Evolutionary conservation across 768 basidiomycete species (phyloP).

Genomic region (Trametes meyenii): DNA sequence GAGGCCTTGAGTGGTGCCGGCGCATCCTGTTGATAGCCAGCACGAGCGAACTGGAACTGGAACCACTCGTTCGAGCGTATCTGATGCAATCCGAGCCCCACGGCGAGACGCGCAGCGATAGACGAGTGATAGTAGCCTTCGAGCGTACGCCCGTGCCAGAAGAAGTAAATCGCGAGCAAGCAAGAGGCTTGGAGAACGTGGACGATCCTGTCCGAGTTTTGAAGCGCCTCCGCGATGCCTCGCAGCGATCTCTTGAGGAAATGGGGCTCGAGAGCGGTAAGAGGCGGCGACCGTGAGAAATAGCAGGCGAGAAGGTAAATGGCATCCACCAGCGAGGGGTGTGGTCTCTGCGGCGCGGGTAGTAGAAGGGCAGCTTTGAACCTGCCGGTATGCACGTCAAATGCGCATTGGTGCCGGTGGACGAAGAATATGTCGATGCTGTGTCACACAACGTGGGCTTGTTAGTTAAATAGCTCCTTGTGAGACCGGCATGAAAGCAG

Average conservation of each 20-base stretch:
- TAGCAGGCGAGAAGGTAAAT: constrained; percentile 63
- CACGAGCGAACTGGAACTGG: constrained; percentile 20
- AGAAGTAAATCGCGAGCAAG: constrained; percentile 62
- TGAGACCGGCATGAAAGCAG: constrained; percentile 15
- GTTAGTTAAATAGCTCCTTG: constrained; percentile 7
- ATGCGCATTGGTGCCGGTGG: constrained; percentile 62
- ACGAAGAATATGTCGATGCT: constrained; percentile 59
- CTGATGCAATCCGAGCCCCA: constrained; percentile 61
- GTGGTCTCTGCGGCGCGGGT: constrained; percentile 40
- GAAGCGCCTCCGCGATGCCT: constrained; percentile 56
- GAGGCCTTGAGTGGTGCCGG: constrained; percentile 25
- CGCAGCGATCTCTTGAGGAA: constrained; percentile 53
- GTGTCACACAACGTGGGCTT: constrained; percentile 1
- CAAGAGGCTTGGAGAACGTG: constrained; percentile 64
- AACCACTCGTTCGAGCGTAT: constrained; percentile 39
- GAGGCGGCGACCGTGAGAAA: constrained; percentile 47
- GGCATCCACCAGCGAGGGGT: constrained; percentile 63
- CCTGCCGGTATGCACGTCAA: constrained; percentile 51
- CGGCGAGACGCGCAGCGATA: constrained; percentile 62
- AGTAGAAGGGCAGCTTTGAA: constrained; percentile 41
- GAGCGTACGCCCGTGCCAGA: constrained; percentile 54
- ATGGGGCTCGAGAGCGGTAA: constrained; percentile 46
- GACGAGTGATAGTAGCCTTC: constrained; percentile 66
- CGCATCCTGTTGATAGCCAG: constrained; percentile 13
- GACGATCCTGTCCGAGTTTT: constrained; percentile 55